These are phyloP conservation scores for Cenchrus purpureus DNA, from an alignment of 176 grass and related monocot species.

Conservation along the genomic window DNA sequence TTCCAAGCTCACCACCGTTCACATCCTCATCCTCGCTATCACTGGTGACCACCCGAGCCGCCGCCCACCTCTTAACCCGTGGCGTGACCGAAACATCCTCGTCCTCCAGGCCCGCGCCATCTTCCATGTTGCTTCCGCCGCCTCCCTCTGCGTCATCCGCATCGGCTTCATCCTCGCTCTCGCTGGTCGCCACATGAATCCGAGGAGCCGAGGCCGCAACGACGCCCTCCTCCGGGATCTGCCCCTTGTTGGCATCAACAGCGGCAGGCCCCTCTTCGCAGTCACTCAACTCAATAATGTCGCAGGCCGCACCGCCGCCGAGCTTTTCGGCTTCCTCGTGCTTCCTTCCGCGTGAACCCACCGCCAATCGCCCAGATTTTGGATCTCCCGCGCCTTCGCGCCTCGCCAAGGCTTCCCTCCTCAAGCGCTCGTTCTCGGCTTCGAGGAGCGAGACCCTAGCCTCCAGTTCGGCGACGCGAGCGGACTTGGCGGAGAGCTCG, in stretches of 20 bases:
- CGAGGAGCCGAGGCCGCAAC: neutral
- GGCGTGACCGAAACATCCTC: constrained; percentile 13
- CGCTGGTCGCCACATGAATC: constrained; percentile 13
- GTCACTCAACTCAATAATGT: constrained; percentile 41
- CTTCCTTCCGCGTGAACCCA: constrained; percentile 4
- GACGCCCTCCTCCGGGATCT: neutral
- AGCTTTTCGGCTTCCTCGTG: neutral
- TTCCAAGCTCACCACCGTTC: neutral
- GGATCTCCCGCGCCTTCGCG: neutral
- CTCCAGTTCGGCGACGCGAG: constrained; percentile 53
- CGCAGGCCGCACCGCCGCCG: neutral
- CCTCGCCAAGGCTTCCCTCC: constrained; percentile 3
- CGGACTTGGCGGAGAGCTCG: constrained; percentile 34
- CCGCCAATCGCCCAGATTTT: constrained; percentile 12
- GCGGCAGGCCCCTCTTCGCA: constrained; percentile 2
- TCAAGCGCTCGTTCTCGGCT: constrained; percentile 48
- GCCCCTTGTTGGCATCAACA: neutral
- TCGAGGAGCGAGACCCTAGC: constrained; percentile 49
- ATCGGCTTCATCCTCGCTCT: constrained; percentile 21
- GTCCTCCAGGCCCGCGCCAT: neutral
- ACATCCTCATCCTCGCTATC: neutral
- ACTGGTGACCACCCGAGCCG: constrained; percentile 13
- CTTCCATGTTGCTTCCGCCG: neutral
- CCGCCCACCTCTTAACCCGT: neutral
- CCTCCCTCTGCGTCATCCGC: neutral